These are phyloP conservation scores for Solanum habrochaites DNA, from an alignment of 257 asterid species.

Conservation along the genomic window DNA sequence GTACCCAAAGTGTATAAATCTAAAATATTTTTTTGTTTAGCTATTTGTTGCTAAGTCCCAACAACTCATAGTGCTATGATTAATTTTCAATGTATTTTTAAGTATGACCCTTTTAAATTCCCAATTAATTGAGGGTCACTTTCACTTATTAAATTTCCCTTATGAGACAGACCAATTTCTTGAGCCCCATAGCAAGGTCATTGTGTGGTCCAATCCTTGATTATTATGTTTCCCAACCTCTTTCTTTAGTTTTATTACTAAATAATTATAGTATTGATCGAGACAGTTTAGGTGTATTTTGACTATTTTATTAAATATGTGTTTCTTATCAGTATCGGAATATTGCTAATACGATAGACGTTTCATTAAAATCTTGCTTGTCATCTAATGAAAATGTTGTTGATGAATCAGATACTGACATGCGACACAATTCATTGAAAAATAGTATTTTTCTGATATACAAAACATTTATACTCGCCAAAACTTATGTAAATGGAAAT, in stretches of 20 bases:
- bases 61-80: conserved; percentile 17
- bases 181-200: conserved; percentile 22
- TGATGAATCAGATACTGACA: neutral
- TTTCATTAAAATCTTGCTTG: neutral
- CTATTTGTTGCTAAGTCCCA: conserved; percentile 20
- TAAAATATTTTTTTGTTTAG: neutral
- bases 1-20: neutral
- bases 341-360: neutral
- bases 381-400: neutral
- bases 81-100: neutral
- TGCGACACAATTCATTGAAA: neutral
- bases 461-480: neutral
- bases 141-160: conserved; percentile 6
- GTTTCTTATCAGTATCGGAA: neutral
- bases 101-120: neutral
- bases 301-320: neutral
- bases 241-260: neutral
- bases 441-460: neutral
- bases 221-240: conserved; percentile 4
- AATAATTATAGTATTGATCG: neutral
- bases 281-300: rapidly evolving
- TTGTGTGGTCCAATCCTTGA: conserved; percentile 10
- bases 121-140: conserved; percentile 12
- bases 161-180: conserved; percentile 42
- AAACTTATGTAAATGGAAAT: neutral